Evolutionary conservation across 495 filamentous ascomycete species (phyloP).

Genomic region (Podospora pseudoanserina): DNA sequence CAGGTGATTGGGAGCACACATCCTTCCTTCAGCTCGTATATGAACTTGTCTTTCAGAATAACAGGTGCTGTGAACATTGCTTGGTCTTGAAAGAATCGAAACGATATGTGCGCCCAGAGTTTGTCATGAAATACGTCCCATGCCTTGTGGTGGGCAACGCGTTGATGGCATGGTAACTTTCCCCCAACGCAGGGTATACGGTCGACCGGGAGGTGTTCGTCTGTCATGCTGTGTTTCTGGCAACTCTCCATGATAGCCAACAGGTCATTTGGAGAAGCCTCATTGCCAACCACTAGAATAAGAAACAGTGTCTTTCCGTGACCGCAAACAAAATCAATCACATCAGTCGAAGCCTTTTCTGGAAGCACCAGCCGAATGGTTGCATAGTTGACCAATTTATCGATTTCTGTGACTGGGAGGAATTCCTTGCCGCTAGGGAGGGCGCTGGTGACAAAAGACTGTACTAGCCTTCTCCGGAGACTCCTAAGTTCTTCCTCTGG

Average conservation of each 20-base stretch:
- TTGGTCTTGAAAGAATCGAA: slow-evolving; percentile 10
- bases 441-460: neutral
- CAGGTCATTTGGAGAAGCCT: neutral
- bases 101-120: neutral
- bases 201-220: neutral
- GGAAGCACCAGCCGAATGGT: neutral
- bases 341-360: neutral
- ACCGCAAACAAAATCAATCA: neutral
- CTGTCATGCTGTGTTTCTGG: neutral
- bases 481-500: neutral
- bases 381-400: neutral
- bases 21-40: slow-evolving; percentile 1
- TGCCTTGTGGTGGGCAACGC: neutral
- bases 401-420: neutral
- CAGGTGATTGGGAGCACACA: neutral
- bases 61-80: slow-evolving; percentile 9
- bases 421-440: neutral
- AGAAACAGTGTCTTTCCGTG: slow-evolving; percentile 5
- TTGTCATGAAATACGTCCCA: slow-evolving; percentile 1
- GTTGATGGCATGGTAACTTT: neutral
- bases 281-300: slow-evolving; percentile 4
- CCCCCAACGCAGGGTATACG: neutral
- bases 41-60: slow-evolving; percentile 5
- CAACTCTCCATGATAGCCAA: neutral
- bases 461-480: neutral